Evolutionary conservation across 2,329 filamentous ascomycete species (phyloP).

Genomic region (Colletotrichum spinosum): DNA sequence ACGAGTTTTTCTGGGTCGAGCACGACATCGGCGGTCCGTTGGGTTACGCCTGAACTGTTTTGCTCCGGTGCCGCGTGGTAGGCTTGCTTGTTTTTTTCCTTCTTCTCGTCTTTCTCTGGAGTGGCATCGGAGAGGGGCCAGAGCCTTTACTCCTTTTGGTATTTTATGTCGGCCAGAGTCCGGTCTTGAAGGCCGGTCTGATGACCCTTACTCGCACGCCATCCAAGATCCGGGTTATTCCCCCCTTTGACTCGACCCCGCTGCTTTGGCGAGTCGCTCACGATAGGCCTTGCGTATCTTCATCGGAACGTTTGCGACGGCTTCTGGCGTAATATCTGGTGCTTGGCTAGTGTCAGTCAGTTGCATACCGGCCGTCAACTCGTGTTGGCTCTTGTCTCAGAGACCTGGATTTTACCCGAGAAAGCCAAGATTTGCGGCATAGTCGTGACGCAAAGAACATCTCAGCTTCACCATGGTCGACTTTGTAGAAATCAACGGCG

Average conservation of each 20-base stretch:
- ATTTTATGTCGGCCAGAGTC: conserved; percentile 20
- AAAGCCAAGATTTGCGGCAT: too few relatives aligned
- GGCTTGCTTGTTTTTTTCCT: too few relatives aligned
- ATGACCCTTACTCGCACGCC: conserved; percentile 9
- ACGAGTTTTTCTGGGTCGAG: conserved; percentile 34
- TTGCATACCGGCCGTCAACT: too few relatives aligned
- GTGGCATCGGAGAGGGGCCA: conserved; percentile 29
- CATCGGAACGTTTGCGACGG: too few relatives aligned
- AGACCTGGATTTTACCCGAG: too few relatives aligned
- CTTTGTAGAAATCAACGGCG: conserved; percentile 48
- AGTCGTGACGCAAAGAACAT: neutral
- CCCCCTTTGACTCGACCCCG: conserved; percentile 14
- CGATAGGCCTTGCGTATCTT: too few relatives aligned
- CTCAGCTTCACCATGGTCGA: conserved; percentile 27
- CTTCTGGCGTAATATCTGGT: too few relatives aligned
- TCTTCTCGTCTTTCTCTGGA: neutral
- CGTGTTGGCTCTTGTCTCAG: too few relatives aligned
- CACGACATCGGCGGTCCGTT: conserved; percentile 29
- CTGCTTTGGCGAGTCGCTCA: conserved; percentile 6
- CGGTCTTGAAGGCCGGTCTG: neutral
- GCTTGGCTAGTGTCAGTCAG: too few relatives aligned
- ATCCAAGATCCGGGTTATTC: conserved; percentile 4
- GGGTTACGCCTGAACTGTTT: neutral
- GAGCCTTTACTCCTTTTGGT: conserved; percentile 18
- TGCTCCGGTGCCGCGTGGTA: neutral